phyloP scores from a whole-genome alignment of 2,329 filamentous ascomycete genomes.

The Ciborinia camelliae region DNA sequence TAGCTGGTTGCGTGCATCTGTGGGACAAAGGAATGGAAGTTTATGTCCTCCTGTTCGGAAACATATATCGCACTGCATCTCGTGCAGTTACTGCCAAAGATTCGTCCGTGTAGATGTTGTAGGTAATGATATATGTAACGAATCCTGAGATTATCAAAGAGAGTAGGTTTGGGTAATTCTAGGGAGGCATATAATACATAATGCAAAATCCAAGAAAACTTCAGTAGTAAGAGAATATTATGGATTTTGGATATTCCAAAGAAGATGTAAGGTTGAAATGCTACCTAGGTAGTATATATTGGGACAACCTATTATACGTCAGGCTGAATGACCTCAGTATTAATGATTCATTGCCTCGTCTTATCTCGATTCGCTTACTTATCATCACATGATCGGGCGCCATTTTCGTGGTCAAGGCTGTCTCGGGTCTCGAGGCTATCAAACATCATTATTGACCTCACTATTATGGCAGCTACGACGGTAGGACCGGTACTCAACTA shows the following conservation, averaged over 20 bases:
- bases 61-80: constrained; percentile 70
- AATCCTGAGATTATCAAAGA: constrained; percentile 12
- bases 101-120: constrained; percentile 11
- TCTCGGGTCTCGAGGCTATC: constrained; percentile 18
- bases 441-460: neutral
- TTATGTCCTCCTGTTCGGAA: constrained; percentile 51
- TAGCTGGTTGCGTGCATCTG: constrained; percentile 66
- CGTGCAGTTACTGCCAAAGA: constrained; percentile 23
- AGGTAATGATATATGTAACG: constrained; percentile 14
- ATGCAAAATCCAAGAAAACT: neutral
- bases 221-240: neutral
- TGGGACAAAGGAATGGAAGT: constrained; percentile 64
- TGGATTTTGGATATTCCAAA: neutral
- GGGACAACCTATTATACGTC: neutral
- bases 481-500: constrained; percentile 19
- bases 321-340: constrained; percentile 10
- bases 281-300: too few species aligned
- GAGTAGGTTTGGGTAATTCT: constrained; percentile 9
- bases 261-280: neutral
- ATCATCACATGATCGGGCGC: constrained; percentile 13
- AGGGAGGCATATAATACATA: constrained; percentile 17
- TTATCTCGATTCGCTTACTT: constrained; percentile 17
- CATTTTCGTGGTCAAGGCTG: constrained; percentile 18
- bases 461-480: constrained; percentile 17
- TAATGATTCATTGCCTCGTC: constrained; percentile 8